Base-by-base conservation (phyloP, 2,329 filamentous ascomycete genomes). In the Colletotrichum sp. region DNA sequence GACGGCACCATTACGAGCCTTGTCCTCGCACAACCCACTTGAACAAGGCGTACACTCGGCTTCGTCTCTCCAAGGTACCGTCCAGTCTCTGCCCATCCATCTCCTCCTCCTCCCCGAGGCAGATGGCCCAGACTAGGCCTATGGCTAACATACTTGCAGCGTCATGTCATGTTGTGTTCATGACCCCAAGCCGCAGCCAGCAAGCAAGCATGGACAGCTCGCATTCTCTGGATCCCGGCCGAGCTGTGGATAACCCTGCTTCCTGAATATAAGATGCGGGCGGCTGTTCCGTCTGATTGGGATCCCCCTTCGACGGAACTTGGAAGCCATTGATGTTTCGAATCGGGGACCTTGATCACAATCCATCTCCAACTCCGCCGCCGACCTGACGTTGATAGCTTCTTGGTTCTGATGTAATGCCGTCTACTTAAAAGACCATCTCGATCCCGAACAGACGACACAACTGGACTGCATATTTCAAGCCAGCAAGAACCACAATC, bases 1-100 rank as follows among this genome's bases (percentile, higher is more conserved):
- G 73, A 75, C 69, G 36, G 56, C 73, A 75, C 58, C 69, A 73
- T 71, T 74, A 66, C 65, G 59, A 69, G 64, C 64, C 58, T 65
- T 76, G 48, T 59, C 64, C 36, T 69, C 61, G 74, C 52, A 64
- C 24, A 62, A 62, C 30, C 74, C 74, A 68, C 63, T 58, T 63
- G 55, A 21, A 28, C 21, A 64, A 73, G 56, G 69, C 63, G 56
- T n/a, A 48, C 56, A 58, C 38, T 56, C 62, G 69, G 34, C 48
- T 63, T 68, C 38, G 73, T 68, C 62, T 36, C 63, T 64, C 21
- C 12, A 18, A 75, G 24, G 63, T 75, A 63, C 32, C 59, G 68
- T 36, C 30, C 65, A 72, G 63, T 58, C 55, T 38, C 43, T 48
- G n/a, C 43, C 43, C 43, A 21, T 48, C 36, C 36, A 9, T 16